Evolutionary conservation across 257 asterid genomes (phyloP).

Genomic region (Gynochthodes officinalis): DNA sequence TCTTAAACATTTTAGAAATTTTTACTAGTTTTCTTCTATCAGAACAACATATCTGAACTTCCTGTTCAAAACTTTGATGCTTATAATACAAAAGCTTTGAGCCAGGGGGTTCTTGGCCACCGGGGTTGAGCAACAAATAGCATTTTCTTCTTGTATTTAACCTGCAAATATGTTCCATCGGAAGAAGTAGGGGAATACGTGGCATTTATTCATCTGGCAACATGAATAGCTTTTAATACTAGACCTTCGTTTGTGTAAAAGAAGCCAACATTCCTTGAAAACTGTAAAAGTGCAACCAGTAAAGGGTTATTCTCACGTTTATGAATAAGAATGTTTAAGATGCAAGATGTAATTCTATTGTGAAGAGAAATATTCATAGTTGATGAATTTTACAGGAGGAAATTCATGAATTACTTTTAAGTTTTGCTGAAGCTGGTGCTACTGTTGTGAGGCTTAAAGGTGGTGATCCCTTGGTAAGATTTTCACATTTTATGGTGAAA

Average conservation of each 20-base stretch:
- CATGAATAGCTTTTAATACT: too few species aligned
- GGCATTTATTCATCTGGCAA: background rate
- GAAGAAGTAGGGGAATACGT: background rate
- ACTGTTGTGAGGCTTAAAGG: constrained; percentile 97
- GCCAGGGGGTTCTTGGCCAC: background rate
- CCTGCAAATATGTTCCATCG: background rate
- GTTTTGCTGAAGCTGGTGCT: constrained; percentile 97
- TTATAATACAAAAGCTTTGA: background rate
- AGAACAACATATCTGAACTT: background rate
- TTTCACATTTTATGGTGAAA: constrained; percentile 2
- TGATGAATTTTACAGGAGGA: constrained; percentile 60
- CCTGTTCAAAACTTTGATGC: background rate
- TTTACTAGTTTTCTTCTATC: background rate
- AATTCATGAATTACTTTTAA: constrained; percentile 89
- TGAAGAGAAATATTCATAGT: constrained; percentile 1
- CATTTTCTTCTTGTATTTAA: too few species aligned
- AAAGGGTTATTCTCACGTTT: background rate
- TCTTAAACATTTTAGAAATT: background rate
- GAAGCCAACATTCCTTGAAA: background rate
- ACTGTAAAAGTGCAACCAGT: background rate
- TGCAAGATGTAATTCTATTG: background rate
- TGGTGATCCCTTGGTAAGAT: constrained; percentile 90
- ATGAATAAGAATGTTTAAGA: background rate
- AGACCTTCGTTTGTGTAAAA: background rate
- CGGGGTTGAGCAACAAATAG: background rate